These are phyloP conservation scores for Ensete ventricosum DNA, from an alignment of 176 grass and related monocot species.

Conservation along the genomic window DNA sequence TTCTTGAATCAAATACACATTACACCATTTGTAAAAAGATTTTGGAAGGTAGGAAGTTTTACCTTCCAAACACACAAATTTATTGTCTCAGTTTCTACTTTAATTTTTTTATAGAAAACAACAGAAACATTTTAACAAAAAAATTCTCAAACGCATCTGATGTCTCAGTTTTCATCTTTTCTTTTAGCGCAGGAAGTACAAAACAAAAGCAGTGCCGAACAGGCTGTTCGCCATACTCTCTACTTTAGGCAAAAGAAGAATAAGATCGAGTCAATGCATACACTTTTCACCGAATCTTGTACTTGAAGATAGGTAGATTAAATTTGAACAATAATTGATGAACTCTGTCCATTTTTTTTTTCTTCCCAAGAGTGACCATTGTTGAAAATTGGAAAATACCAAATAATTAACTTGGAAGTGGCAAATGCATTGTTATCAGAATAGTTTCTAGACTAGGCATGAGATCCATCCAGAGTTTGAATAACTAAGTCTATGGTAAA, in stretches of 20 bases:
- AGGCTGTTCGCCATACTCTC: no score
- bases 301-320: not conserved
- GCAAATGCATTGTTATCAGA: not conserved
- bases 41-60: not conserved
- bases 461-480: not conserved
- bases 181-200: no score
- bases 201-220: no score
- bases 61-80: not conserved
- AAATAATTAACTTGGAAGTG: not conserved
- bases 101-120: no score
- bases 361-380: not conserved
- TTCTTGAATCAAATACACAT: not conserved
- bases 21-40: not conserved
- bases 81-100: not conserved
- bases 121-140: no score
- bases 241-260: no score
- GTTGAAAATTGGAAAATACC: not conserved
- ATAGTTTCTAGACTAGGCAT: not conserved
- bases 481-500: not conserved
- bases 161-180: no score
- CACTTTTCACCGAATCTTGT: no score
- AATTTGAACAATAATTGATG: slow-evolving; percentile 1
- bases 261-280: no score
- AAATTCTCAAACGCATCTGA: no score
- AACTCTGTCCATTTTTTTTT: not conserved